A percentile compares a stretch with the other conserved stretches of the same genome.
phyloP scores from a whole-genome alignment of 176 grass and related monocot genomes.

The Zoysia pacifica region DNA sequence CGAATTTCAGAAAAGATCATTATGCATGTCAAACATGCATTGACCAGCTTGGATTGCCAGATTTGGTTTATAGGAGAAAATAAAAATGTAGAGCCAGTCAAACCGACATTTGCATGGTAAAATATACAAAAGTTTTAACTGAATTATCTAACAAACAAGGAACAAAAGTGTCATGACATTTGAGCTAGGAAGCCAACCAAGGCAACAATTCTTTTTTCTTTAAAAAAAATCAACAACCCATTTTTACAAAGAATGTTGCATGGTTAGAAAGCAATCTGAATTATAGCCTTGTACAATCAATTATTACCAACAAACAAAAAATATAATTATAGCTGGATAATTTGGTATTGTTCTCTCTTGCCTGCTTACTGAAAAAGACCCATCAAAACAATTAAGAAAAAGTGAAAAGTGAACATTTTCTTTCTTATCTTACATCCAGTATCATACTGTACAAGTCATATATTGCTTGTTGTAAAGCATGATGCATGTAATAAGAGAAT shows the following conservation, averaged over 20 bases:
- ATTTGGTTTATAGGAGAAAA: neutral
- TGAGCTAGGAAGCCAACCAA: neutral
- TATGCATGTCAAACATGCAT: neutral
- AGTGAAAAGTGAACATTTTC: too few species aligned
- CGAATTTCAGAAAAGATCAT: neutral
- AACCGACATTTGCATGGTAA: conserved; percentile 2
- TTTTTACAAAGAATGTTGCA: conserved; percentile 1
- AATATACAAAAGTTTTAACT: neutral
- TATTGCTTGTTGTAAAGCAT: too few species aligned
- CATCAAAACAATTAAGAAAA: too few species aligned
- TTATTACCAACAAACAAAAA: neutral
- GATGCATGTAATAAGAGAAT: too few species aligned
- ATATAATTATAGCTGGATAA: neutral
- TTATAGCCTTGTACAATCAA: neutral
- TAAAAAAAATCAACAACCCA: neutral
- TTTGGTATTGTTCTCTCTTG: too few species aligned
- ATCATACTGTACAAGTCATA: too few species aligned
- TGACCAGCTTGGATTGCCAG: neutral
- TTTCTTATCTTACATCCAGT: too few species aligned
- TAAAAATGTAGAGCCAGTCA: neutral
- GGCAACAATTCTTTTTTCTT: neutral
- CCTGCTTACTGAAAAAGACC: too few species aligned
- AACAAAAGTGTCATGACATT: conserved; percentile 9
- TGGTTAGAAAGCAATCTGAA: conserved; percentile 15
- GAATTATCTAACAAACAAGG: neutral